Conservation (phyloP, 192 early-diverging fungal genomes). For the Phlyctochytrium bullatum region DNA sequence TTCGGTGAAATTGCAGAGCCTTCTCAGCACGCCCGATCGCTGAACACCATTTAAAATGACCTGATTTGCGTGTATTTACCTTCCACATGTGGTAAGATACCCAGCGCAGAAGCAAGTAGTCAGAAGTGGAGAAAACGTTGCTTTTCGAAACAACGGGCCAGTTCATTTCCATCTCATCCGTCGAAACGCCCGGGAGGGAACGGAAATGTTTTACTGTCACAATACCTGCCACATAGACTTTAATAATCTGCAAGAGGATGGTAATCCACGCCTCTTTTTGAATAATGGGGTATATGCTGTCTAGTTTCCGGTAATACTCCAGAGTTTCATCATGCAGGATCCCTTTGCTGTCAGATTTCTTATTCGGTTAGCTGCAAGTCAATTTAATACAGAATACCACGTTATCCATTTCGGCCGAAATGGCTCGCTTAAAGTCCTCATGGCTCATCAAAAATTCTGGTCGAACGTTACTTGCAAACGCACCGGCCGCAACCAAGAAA, state of each 20-base stretch:
- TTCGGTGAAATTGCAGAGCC: conserved; percentile 31
- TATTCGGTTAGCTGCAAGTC: conserved; percentile 18
- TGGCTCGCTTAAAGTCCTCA: conserved; percentile 34
- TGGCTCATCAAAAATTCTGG: conserved; percentile 45
- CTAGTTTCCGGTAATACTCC: conserved; percentile 25
- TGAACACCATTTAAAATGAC: conserved; percentile 6
- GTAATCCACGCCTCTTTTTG: conserved; percentile 51
- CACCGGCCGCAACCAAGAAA: conserved; percentile 33
- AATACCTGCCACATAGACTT: conserved; percentile 30
- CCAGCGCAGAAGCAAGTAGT: conserved; percentile 47
- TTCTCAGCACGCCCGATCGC: conserved; percentile 25
- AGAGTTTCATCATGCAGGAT: conserved; percentile 38
- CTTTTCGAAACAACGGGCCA: conserved; percentile 34
- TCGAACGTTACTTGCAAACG: conserved; percentile 41
- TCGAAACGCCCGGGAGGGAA: conserved; percentile 29
- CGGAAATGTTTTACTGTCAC: conserved; percentile 34
- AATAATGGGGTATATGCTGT: conserved; percentile 30
- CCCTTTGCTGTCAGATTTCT: conserved; percentile 12
- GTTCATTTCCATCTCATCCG: conserved; percentile 31
- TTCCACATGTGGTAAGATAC: conserved; percentile 41
- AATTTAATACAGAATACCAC: conserved; percentile 8
- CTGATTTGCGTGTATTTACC: conserved; percentile 22
- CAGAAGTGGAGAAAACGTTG: conserved; percentile 23
- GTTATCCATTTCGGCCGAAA: conserved; percentile 7
- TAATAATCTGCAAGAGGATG: conserved; percentile 44